phyloP scores from a whole-genome alignment of 345 rosid species.

The Excoecaria cochinchinensis region DNA sequence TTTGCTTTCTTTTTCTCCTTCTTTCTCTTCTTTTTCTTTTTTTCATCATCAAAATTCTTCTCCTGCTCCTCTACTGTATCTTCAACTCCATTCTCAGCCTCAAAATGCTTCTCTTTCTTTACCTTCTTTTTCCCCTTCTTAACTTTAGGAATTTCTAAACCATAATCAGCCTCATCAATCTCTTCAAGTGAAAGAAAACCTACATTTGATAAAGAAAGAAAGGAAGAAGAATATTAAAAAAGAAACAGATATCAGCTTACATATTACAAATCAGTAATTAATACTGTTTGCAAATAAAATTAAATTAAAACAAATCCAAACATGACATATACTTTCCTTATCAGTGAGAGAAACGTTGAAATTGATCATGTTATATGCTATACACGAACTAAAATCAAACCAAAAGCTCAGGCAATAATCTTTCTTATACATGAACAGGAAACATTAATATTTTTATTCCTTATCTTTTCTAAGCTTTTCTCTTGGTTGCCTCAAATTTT shows the following conservation, averaged over 20 bases:
- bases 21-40: slow-evolving; percentile 42
- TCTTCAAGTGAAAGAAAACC: slow-evolving; percentile 94
- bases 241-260: neutral
- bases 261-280: neutral
- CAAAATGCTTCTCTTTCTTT: slow-evolving; percentile 39
- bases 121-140: slow-evolving; percentile 32
- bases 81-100: slow-evolving; percentile 26
- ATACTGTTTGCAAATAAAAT: neutral
- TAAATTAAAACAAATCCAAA: neutral
- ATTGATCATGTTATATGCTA: neutral
- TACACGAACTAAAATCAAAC: neutral
- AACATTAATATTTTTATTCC: too few species aligned
- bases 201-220: slow-evolving; percentile 19
- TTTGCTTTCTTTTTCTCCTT: slow-evolving; percentile 41
- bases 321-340: neutral
- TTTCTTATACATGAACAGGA: too few species aligned
- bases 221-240: neutral
- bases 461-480: too few species aligned
- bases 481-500: too few species aligned
- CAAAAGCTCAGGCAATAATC: too few species aligned
- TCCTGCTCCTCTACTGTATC: slow-evolving; percentile 33
- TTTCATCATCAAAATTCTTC: slow-evolving; percentile 26
- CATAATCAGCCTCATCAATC: slow-evolving; percentile 73
- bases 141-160: slow-evolving; percentile 37
- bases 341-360: neutral